Conservation (phyloP, 2,329 filamentous ascomycete species). For the Sporothrix sp. region DNA sequence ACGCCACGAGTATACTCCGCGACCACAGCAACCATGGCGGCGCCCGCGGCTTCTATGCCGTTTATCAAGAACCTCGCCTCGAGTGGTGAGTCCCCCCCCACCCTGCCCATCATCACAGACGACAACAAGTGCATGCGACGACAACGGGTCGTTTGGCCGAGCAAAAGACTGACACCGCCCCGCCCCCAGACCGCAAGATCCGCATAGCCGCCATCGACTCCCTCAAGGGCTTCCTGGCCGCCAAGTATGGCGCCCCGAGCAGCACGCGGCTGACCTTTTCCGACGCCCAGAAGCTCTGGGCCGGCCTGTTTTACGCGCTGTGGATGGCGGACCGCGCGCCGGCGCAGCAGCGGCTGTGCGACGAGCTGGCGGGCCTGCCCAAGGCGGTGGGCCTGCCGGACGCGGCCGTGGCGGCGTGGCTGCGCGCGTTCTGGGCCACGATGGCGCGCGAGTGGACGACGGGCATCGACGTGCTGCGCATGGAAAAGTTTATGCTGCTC, state of each 20-base stretch:
- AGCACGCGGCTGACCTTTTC: conserved; percentile 48
- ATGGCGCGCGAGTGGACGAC: conserved; percentile 60
- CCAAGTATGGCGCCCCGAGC: conserved; percentile 32
- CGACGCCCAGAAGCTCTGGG: conserved; percentile 85
- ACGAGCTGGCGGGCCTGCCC: conserved; percentile 60
- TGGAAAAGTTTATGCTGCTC: conserved; percentile 89
- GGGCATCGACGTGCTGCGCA: conserved; percentile 60
- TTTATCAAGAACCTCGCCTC: conserved; percentile 79
- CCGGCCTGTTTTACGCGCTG: conserved; percentile 84
- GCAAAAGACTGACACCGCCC: background rate
- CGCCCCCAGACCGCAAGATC: conserved; percentile 66
- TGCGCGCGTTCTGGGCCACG: conserved; percentile 62
- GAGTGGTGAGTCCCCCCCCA: conserved; percentile 51
- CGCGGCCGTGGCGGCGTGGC: conserved; percentile 36
- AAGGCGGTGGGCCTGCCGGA: conserved; percentile 36
- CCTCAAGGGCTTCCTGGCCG: conserved; percentile 66
- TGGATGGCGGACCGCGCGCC: conserved; percentile 88
- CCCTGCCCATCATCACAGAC: background rate
- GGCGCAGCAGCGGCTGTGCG: conserved; percentile 76
- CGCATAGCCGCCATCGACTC: conserved; percentile 69
- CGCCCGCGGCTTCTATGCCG: conserved; percentile 46
- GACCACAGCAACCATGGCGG: conserved; percentile 24
- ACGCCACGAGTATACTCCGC: too few relatives aligned
- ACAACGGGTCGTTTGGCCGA: too few relatives aligned
- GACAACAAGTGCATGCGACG: too few relatives aligned